Base-by-base conservation (phyloP, 495 filamentous ascomycete genomes). In the Penicillium bialowiezense region DNA sequence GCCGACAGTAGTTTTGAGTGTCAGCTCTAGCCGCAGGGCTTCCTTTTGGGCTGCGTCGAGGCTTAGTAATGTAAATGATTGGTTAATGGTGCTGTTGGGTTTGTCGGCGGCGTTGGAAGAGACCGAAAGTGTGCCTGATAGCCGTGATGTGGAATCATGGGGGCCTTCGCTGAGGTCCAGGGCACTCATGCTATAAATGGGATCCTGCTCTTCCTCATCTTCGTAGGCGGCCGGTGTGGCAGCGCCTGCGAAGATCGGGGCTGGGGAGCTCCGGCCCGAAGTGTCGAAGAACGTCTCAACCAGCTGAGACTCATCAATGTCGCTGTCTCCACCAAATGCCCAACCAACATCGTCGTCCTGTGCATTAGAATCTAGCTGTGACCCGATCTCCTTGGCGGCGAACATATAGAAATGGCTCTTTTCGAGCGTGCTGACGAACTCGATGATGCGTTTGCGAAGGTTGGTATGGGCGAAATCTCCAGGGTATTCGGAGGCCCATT, bases 401-500 rank as follows among this genome's bases (percentile, higher is more conserved):
- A 85, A 80, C 45, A 88, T 84, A 67, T 91, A 91, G 41, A 89
- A 83, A 35, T 86, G 80, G 48, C 84, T 85, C 14, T 74, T 75
- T 36, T 87, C 79, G 28, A 97, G 67, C 9, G 76, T 74, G 14
- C 70, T 60, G 7, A 96, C 82, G 58, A 98, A 92, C 15, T 81
- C 82, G 20, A 81, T 75, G 44, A 96, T 71, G 7, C 72, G 77
- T 52, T 78, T 79, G 45, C 82, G 83, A 8, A 90, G 93, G 44
- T 77, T 77, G n/a, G 86, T 82, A 56, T 87, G 80, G 0, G 90
- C 88, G 72, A 97, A 95, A 67, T 98, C 93, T 3, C 89, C 92
- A 0, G 93, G 90, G 68, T 97, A 96, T 23, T 81, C 78, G n/a
- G 84, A 81, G 1, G 91, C 80, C 93, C 93, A 98, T 58, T 88